Evolutionary conservation across 1,284 basidiomycete species (phyloP), one percentile per base, ranked within the genome.

Genomic region (Kwoniella shivajii): DNA sequence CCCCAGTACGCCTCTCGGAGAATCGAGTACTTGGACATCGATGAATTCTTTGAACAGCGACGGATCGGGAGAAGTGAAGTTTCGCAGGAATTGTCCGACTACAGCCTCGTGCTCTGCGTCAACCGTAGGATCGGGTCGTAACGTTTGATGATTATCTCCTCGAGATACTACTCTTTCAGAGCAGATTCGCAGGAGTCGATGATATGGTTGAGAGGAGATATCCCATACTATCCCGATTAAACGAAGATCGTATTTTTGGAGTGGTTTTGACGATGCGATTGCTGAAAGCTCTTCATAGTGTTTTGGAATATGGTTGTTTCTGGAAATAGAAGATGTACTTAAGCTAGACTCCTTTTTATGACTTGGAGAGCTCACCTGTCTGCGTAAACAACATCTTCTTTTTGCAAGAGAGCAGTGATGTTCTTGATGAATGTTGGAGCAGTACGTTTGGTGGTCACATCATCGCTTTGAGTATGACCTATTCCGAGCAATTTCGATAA

Each of bases 401-500:
- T 82, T 54, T 83, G 73, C 22, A 95, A 80, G 1, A 89, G 79
- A 0, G 81, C 74, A 9, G 80, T 75, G 34, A 97, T 87, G 60
- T 90, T 92, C 64, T 82, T 85, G 53, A 94, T 77, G 77, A 99
- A 99, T 1, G 80, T 72, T 0, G 87, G 84, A 0, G 84, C 92
- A 0, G 90, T 63, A 69, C 88, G 93, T 78, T 94, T 98, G 11
- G 78, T 82, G 39, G 83, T 80, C 4, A 97, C 84, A 68, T 98
- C 90, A 75, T 99, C 96, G 68, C 88, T 92, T 73, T 99, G 95
- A 0, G 88, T 90, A 70, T 98, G 93, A 0, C 82, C 89, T 58
- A 91, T 93, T 0, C 82, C 84, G 66, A 93, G 96, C 0, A 99
- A 81, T 55, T 87, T 81, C 1, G 81, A 63, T 2, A 99, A 83